These are phyloP conservation scores for Lactarius pseudohatsudake DNA, from an alignment of 768 basidiomycete species.

Conservation along the genomic window DNA sequence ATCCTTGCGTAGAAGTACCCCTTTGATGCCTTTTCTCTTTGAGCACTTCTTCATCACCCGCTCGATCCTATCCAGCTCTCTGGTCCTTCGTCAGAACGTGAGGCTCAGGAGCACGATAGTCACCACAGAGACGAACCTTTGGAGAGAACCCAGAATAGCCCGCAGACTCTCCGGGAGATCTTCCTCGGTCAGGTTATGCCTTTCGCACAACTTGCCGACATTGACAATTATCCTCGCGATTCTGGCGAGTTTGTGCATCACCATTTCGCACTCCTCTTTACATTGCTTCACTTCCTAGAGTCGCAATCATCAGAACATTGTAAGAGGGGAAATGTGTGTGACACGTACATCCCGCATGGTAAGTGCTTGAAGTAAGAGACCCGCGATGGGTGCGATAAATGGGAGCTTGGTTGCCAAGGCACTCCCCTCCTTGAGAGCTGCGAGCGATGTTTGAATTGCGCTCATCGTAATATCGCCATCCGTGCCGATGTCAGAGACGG, in stretches of 20 bases:
- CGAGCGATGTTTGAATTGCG: background rate
- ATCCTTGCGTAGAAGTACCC: background rate
- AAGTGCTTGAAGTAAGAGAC: background rate
- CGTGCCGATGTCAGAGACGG: background rate
- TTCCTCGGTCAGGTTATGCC: background rate
- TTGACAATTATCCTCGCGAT: background rate
- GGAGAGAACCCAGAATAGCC: background rate
- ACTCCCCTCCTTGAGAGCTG: background rate
- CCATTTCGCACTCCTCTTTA: background rate
- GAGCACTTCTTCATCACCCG: background rate
- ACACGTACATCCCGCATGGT: background rate
- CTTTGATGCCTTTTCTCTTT: background rate
- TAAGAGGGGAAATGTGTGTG: background rate
- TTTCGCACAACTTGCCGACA: background rate
- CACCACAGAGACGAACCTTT: background rate
- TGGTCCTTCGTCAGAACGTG: background rate
- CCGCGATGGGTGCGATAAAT: background rate
- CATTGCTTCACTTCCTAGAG: background rate
- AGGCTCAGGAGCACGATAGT: background rate
- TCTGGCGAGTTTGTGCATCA: background rate
- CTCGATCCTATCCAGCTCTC: background rate
- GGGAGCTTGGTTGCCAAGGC: background rate
- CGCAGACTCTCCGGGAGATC: background rate
- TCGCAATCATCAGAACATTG: background rate
- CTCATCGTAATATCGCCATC: background rate